A percentile compares a stretch with the other conserved stretches of the same genome.
phyloP scores from a whole-genome alignment of 108 stramenopile species.

The Ochromonas danica region DNA sequence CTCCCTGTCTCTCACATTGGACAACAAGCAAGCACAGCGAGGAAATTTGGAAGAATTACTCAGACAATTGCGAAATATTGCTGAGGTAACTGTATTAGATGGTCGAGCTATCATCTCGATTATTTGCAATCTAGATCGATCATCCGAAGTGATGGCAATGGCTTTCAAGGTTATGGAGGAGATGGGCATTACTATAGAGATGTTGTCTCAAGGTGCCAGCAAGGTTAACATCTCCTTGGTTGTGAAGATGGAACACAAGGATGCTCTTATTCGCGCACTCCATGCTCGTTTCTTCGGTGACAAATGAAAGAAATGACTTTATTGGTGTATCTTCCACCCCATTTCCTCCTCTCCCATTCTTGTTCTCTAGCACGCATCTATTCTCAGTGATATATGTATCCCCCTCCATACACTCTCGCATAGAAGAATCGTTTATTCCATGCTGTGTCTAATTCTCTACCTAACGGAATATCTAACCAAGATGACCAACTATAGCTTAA shows the following conservation, averaged over 20 bases:
- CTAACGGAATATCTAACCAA: too few species aligned
- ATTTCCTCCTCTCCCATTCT: too few species aligned
- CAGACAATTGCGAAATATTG: slow-evolving; percentile 29
- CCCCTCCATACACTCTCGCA: too few species aligned
- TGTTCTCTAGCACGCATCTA: too few species aligned
- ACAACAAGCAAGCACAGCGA: slow-evolving; percentile 77
- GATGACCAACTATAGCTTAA: too few species aligned
- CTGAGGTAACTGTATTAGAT: slow-evolving; percentile 29
- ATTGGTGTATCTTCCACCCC: not conserved
- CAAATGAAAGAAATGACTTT: slow-evolving; percentile 41
- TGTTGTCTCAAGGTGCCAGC: slow-evolving; percentile 72
- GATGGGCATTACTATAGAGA: slow-evolving; percentile 64
- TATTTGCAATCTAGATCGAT: slow-evolving; percentile 81
- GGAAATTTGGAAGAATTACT: slow-evolving; percentile 53
- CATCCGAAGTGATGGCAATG: slow-evolving; percentile 82
- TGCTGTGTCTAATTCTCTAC: too few species aligned
- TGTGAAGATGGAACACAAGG: slow-evolving; percentile 67
- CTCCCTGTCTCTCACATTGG: slow-evolving; percentile 90
- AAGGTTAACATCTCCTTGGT: slow-evolving; percentile 94
- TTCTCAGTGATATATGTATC: too few species aligned
- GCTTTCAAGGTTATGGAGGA: slow-evolving; percentile 79
- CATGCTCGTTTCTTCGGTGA: slow-evolving; percentile 84
- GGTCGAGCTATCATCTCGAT: slow-evolving; percentile 75
- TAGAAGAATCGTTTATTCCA: too few species aligned
- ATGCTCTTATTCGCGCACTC: slow-evolving; percentile 67